Evolutionary conservation across 306 rosid genomes (phyloP), one percentile per base, ranked within the genome.

Genomic region (Cyclanthera cordifolia): DNA sequence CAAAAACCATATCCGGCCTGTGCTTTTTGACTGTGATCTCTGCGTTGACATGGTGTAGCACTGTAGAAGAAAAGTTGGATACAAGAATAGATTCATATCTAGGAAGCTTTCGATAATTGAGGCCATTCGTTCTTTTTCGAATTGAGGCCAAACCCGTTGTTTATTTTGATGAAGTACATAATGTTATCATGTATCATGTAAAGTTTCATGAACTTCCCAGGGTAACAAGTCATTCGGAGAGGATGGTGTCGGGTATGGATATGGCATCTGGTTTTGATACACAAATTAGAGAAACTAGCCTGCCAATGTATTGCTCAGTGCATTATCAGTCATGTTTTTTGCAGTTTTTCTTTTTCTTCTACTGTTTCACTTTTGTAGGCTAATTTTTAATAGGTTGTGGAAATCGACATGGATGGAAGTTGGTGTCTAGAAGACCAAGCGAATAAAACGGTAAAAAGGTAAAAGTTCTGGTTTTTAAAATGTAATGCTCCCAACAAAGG

Each of bases 141-240:
- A 71, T 70, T 69, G 20, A 75, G 79, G 79, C 82, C 75, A 56
- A 46, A 76, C 72, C 43, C 70, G 75, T 75, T 70, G 75, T 75
- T 79, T 78, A 77, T 83, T 83, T 83, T 83, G 79, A 71, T 75
- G 41, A 72, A 73, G 85, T 78, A 75, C 76, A 78, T 83, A 78
- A 70, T 70, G 72, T 73, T 77, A 49, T 63, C 60, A 37, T 8
- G 43, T 37, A 37, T 37, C 11, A 65, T 83, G 85, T 83, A 83
- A 77, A 83, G 75, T 77, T 75, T 71, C 72, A 73, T 67, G 81
- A 67, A 70, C 74, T 71, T 49, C 77, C 59, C 69, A 70, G 82
- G 79, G 7, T 10, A 37, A 37, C 43, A 8, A 37, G 7, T 37
- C 11, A 37, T 8, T 37, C 11, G 7, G 43, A 37, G 74, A 72